Conservation (phyloP, 2,329 filamentous ascomycete species). For the Arthroderma sp. region DNA sequence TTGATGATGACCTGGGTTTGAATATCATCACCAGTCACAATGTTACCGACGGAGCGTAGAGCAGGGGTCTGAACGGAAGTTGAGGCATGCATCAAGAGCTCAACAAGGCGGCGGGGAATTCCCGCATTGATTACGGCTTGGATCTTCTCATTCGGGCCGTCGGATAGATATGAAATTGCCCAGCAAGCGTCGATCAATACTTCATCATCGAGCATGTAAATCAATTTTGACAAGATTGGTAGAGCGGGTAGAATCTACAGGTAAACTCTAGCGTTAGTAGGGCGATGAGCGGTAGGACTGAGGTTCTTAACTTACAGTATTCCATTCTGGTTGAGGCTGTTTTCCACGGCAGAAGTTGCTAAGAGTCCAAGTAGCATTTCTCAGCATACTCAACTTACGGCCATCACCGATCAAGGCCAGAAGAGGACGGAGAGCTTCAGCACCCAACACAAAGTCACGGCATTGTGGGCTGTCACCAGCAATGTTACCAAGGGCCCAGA, state of each 20-base stretch:
- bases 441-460: constrained; percentile 88
- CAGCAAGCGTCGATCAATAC: constrained; percentile 98
- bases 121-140: constrained; percentile 97
- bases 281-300: neutral
- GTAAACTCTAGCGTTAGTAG: neutral
- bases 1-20: constrained; percentile 99
- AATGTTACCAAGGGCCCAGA: constrained; percentile 98
- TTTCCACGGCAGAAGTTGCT: constrained; percentile 99
- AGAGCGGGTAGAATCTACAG: constrained; percentile 80
- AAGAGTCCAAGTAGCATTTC: constrained; percentile 96
- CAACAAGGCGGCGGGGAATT: constrained; percentile 88
- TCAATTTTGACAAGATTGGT: constrained; percentile 88
- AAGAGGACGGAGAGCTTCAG: constrained; percentile 80
- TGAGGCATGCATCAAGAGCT: constrained; percentile 94
- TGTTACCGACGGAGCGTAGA: constrained; percentile 93
- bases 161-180: constrained; percentile 97
- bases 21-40: constrained; percentile 95
- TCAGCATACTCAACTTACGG: constrained; percentile 97
- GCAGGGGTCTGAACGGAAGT: constrained; percentile 97
- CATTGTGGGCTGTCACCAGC: constrained; percentile 95
- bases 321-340: constrained; percentile 96
- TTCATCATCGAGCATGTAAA: constrained; percentile 96
- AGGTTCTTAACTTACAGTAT: constrained; percentile 54
- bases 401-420: constrained; percentile 86
- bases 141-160: constrained; percentile 98